A percentile compares a stretch with the other conserved stretches of the same genome.
Evolutionary conservation across 176 grass and related monocot species (phyloP).

Genomic region (Cenchrus fungigraminus): DNA sequence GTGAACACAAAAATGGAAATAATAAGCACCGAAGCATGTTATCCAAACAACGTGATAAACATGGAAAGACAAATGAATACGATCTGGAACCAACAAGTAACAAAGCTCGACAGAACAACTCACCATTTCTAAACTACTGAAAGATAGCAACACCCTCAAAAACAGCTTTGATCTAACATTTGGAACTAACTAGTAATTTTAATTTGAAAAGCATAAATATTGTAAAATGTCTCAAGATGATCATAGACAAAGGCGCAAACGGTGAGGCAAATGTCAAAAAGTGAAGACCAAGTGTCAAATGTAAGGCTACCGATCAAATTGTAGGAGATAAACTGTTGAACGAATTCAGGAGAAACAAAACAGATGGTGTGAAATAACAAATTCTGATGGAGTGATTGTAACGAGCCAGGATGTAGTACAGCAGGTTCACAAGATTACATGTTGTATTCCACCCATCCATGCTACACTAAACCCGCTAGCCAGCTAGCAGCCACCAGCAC

Average conservation of each 20-base stretch:
- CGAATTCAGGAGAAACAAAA: neutral
- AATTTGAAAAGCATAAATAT: too few relatives aligned
- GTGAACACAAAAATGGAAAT: neutral
- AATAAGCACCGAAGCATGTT: neutral
- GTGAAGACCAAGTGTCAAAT: too few relatives aligned
- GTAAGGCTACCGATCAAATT: neutral
- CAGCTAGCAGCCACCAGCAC: neutral
- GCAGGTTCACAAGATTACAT: neutral
- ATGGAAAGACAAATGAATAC: neutral
- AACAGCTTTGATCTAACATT: neutral
- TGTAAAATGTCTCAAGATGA: neutral
- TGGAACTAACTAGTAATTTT: neutral
- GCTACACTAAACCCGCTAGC: conserved; percentile 3
- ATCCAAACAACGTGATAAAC: neutral
- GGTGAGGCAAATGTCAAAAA: too few relatives aligned
- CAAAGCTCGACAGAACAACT: neutral
- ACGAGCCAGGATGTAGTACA: neutral
- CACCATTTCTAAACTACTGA: neutral
- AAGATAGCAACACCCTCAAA: neutral
- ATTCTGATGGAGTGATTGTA: neutral
- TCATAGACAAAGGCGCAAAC: too few relatives aligned
- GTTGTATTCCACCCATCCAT: conserved; percentile 1
- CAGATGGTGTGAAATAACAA: neutral
- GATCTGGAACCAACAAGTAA: neutral
- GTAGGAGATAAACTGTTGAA: neutral